These are phyloP conservation scores for Cephaloascus fragrans DNA, from an alignment of 805 yeast genomes.

Conservation along the genomic window DNA sequence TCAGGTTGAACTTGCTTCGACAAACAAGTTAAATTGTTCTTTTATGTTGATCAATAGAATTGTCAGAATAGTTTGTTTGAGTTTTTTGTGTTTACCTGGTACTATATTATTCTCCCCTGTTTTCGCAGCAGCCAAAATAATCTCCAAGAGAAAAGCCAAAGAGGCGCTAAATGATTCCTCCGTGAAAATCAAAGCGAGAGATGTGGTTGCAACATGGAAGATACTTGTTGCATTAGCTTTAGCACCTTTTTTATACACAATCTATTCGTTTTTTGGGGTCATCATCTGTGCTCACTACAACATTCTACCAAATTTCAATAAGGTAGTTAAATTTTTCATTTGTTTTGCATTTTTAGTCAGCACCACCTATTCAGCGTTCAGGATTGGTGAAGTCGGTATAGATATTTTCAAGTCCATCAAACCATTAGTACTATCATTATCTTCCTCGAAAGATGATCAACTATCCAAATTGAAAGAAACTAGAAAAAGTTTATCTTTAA, in stretches of 20 bases:
- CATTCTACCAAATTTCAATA: slow-evolving; percentile 6
- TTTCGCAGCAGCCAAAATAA: slow-evolving; percentile 21
- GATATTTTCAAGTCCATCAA: slow-evolving; percentile 28
- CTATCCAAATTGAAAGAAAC: slow-evolving; percentile 19
- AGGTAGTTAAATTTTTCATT: slow-evolving; percentile 11
- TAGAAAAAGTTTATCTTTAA: slow-evolving; percentile 15
- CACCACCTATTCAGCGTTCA: slow-evolving; percentile 29
- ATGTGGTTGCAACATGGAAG: slow-evolving; percentile 33
- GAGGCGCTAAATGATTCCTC: slow-evolving; percentile 27
- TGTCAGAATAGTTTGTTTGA: slow-evolving; percentile 16
- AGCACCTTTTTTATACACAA: slow-evolving; percentile 28
- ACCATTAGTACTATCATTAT: slow-evolving; percentile 25
- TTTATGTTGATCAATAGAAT: slow-evolving; percentile 16
- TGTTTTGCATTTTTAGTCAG: slow-evolving; percentile 26
- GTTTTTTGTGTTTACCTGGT: slow-evolving; percentile 27
- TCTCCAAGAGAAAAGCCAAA: slow-evolving; percentile 22
- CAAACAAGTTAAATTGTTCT: slow-evolving; percentile 13
- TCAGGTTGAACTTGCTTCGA: slow-evolving; percentile 20
- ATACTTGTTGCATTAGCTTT: slow-evolving; percentile 28
- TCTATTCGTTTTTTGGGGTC: slow-evolving; percentile 26
- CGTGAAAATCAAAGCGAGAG: slow-evolving; percentile 30
- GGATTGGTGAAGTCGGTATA: slow-evolving; percentile 31
- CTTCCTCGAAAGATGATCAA: slow-evolving; percentile 18
- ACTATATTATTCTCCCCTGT: slow-evolving; percentile 24
- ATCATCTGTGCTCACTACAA: slow-evolving; percentile 9